Evolutionary conservation across 371 early-diverging fungal genomes (phyloP).

Genomic region (Mucor racemosus): DNA sequence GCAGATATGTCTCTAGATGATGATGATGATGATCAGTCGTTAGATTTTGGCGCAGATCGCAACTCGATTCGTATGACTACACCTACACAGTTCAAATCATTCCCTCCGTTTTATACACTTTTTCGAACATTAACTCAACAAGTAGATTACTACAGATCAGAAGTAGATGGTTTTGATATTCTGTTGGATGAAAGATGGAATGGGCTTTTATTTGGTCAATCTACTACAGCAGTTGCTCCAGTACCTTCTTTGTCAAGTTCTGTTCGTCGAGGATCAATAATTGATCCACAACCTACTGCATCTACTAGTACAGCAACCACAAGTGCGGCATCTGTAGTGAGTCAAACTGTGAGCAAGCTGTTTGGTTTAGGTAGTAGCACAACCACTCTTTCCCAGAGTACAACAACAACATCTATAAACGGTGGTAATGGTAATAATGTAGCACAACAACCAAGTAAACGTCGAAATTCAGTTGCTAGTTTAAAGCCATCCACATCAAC

Average conservation of each 20-base stretch:
- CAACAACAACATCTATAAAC: not conserved
- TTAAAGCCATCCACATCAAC: not conserved
- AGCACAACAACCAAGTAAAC: not conserved
- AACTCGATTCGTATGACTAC: slow-evolving; percentile 38
- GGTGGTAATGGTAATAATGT: not conserved
- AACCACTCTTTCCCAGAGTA: not conserved
- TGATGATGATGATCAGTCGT: slow-evolving; percentile 54
- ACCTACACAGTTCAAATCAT: slow-evolving; percentile 57
- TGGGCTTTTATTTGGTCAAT: slow-evolving; percentile 46
- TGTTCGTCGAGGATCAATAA: not conserved
- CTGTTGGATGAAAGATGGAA: slow-evolving; percentile 61
- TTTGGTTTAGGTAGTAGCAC: not conserved
- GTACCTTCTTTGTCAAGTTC: not conserved
- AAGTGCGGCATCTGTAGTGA: not conserved
- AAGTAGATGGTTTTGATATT: slow-evolving; percentile 59
- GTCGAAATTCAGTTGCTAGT: not conserved
- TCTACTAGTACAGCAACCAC: not conserved
- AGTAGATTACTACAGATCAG: slow-evolving; percentile 69
- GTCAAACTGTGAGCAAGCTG: not conserved
- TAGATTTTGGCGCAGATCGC: slow-evolving; percentile 51
- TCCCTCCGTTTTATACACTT: slow-evolving; percentile 68
- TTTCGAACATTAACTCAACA: slow-evolving; percentile 68
- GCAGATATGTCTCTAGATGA: slow-evolving; percentile 17
- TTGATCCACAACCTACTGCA: not conserved
- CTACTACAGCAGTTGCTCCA: not conserved